Percentiles rank a stretch among this genome's conserved stretches.
Evolutionary conservation across 2,329 filamentous ascomycete species (phyloP).

Genomic region (Dryadomyces quercus-mongolicae): DNA sequence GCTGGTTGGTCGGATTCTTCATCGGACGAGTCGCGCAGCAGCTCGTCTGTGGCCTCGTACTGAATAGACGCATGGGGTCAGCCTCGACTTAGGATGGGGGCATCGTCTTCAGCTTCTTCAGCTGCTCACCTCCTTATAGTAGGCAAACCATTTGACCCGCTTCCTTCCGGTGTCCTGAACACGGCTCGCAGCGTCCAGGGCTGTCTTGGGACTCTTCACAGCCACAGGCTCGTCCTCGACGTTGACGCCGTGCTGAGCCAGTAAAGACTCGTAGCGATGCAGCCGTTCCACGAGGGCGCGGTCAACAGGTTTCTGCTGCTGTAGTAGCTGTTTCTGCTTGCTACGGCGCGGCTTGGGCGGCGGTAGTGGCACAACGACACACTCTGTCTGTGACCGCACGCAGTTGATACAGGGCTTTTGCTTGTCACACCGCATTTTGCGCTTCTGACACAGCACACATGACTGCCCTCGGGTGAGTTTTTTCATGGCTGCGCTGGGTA

Average conservation of each 20-base stretch:
- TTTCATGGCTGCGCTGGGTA: neutral
- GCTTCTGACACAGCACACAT: neutral
- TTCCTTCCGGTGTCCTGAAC: neutral
- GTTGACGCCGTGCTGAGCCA: neutral
- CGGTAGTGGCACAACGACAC: neutral
- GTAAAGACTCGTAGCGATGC: neutral
- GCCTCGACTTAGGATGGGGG: no score
- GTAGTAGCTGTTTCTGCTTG: neutral
- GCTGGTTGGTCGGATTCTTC: neutral
- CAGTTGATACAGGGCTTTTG: neutral
- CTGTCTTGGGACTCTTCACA: neutral
- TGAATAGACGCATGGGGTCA: neutral
- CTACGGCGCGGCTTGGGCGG: neutral
- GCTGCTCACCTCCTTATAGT: neutral
- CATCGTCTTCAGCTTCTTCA: neutral
- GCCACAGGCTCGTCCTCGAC: neutral
- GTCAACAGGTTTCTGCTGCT: neutral
- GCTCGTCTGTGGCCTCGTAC: neutral
- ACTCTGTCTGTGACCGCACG: neutral
- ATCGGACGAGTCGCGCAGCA: neutral
- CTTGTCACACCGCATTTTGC: neutral
- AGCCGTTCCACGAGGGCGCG: neutral
- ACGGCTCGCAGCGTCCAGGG: no score
- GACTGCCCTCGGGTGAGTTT: neutral
- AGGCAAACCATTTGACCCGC: neutral